A percentile compares a stretch with the other conserved stretches of the same genome.
These are phyloP conservation scores for Calonectria pauciramosa DNA, from an alignment of 2,329 filamentous ascomycete genomes.

Conservation along the genomic window DNA sequence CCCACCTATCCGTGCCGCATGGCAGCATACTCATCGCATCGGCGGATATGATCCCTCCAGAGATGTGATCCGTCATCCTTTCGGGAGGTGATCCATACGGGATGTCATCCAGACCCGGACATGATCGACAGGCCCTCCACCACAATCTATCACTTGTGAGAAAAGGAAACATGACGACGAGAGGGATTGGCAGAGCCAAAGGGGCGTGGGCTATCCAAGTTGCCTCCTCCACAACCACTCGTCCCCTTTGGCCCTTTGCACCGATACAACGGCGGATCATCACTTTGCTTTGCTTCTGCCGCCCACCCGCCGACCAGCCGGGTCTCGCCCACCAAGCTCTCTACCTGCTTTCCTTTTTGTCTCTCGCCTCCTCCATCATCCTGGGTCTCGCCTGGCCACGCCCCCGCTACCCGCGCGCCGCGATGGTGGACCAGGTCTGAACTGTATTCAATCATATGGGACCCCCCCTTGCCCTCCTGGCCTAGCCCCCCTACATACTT, in stretches of 20 bases:
- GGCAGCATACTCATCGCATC: conserved; percentile 16
- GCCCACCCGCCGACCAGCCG: neutral
- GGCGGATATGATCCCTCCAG: conserved; percentile 10
- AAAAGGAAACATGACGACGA: conserved; percentile 9
- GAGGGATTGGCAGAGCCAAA: neutral
- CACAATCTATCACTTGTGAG: conserved; percentile 12
- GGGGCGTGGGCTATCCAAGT: neutral
- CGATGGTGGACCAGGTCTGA: conserved; percentile 1
- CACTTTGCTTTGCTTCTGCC: conserved; percentile 12
- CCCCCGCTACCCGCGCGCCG: conserved; percentile 14
- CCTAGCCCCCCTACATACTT: neutral
- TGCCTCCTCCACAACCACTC: neutral
- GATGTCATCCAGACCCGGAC: conserved; percentile 15
- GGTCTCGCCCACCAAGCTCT: neutral
- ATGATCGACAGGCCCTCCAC: conserved; percentile 23
- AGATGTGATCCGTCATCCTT: conserved; percentile 21
- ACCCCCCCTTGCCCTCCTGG: neutral
- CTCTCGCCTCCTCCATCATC: neutral
- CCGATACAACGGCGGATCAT: neutral
- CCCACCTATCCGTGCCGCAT: conserved; percentile 18
- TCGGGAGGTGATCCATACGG: conserved; percentile 13
- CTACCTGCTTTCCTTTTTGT: neutral
- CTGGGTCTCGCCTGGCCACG: conserved; percentile 14
- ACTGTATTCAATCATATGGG: neutral
- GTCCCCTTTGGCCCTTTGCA: neutral